Conservation (phyloP, 1,139 yeast genomes). For the Tardiomyces digboiensis region DNA sequence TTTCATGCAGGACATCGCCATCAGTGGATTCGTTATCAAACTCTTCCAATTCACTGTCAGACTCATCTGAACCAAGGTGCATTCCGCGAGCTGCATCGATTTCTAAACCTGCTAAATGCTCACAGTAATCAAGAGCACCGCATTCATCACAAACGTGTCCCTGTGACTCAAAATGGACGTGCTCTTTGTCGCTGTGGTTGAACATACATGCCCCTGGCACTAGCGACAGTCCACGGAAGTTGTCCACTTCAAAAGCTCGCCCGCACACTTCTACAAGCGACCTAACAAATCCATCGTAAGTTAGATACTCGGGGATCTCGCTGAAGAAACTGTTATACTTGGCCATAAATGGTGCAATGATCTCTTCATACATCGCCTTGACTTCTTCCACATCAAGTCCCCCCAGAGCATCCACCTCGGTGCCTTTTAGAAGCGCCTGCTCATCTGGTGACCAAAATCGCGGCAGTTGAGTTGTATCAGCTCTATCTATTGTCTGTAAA, state of each 20-base stretch:
- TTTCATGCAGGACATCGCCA: conserved; percentile 21
- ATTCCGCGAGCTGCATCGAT: background rate
- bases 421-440: conserved; percentile 42
- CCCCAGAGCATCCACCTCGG: conserved; percentile 59
- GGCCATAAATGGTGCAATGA: conserved; percentile 21
- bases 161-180: conserved; percentile 66
- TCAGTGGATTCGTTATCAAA: conserved; percentile 15
- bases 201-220: conserved; percentile 92
- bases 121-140: conserved; percentile 45
- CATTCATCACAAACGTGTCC: conserved; percentile 65
- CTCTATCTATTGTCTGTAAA: conserved; percentile 42
- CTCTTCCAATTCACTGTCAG: conserved; percentile 20
- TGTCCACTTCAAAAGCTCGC: conserved; percentile 74
- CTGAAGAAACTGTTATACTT: conserved; percentile 15
- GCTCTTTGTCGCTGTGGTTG: conserved; percentile 52
- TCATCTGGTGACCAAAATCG: conserved; percentile 54
- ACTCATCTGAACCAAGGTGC: conserved; percentile 5
- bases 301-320: conserved; percentile 6
- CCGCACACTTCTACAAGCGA: conserved; percentile 44
- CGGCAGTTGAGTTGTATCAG: conserved; percentile 28
- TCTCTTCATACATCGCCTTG: conserved; percentile 41
- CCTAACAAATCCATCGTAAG: conserved; percentile 22
- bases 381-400: conserved; percentile 54
- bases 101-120: conserved; percentile 18
- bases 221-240: conserved; percentile 59